Evolutionary conservation across 495 filamentous ascomycete genomes (phyloP).

Genomic region (Trichoderma erinaceum): DNA sequence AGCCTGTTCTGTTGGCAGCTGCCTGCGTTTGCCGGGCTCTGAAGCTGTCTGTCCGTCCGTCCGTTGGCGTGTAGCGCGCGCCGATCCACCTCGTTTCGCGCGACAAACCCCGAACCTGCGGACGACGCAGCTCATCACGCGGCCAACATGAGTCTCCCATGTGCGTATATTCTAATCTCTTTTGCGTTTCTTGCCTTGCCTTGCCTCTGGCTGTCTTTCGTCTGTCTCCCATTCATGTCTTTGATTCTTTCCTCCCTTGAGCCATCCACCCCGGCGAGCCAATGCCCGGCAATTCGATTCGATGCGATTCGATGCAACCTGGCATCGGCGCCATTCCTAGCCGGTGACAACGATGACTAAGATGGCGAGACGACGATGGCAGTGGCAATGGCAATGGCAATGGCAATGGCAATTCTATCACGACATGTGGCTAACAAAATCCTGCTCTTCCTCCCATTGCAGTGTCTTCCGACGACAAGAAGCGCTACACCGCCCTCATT

Average conservation of each 20-base stretch:
- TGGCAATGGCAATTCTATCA: not conserved
- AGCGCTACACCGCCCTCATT: conserved; percentile 75
- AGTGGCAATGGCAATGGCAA: not conserved
- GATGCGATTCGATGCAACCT: no score
- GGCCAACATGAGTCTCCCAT: conserved; percentile 11
- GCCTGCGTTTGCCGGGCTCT: not conserved
- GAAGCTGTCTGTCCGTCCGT: not conserved
- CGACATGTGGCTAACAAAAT: not conserved
- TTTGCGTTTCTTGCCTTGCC: not conserved
- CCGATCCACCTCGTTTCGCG: conserved; percentile 11
- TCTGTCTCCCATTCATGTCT: not conserved
- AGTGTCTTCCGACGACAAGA: conserved; percentile 64
- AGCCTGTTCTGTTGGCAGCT: not conserved
- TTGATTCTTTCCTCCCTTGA: not conserved
- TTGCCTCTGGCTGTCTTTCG: not conserved
- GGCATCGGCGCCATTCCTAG: no score
- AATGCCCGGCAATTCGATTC: not conserved
- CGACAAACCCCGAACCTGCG: not conserved
- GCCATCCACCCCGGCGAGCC: not conserved
- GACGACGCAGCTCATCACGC: not conserved
- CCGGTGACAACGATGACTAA: not conserved
- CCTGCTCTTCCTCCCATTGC: conserved; percentile 4
- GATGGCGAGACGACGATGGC: not conserved
- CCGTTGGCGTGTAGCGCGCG: conserved; percentile 12
- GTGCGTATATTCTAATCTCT: not conserved